Conservation (phyloP, 2,329 filamentous ascomycete species). For the Cladophialophora carrionii region DNA sequence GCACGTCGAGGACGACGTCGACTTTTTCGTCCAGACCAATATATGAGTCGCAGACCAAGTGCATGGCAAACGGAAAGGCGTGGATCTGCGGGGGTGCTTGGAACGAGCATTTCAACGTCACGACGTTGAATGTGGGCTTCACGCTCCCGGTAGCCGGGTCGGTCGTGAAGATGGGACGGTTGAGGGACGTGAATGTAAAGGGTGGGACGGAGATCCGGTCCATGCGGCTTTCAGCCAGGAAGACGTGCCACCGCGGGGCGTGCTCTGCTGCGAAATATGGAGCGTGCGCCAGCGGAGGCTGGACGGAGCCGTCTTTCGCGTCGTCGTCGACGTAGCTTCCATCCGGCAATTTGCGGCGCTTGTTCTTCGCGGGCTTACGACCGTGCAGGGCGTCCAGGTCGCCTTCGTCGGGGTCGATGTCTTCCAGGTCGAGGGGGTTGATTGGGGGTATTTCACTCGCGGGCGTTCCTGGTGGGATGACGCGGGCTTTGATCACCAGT, state of each 20-base stretch:
- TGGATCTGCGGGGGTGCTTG: slow-evolving; percentile 89
- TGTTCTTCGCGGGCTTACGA: slow-evolving; percentile 66
- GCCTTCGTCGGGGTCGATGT: slow-evolving; percentile 89
- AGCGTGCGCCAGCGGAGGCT: slow-evolving; percentile 81
- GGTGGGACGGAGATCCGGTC: slow-evolving; percentile 96
- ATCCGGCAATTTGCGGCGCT: slow-evolving; percentile 64
- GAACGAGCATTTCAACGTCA: slow-evolving; percentile 97
- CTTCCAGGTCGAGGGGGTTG: slow-evolving; percentile 78
- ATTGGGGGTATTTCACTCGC: slow-evolving; percentile 70
- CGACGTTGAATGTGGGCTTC: slow-evolving; percentile 89
- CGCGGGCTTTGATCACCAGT: slow-evolving; percentile 90
- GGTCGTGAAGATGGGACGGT: slow-evolving; percentile 73
- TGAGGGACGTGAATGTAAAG: slow-evolving; percentile 91
- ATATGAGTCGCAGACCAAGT: slow-evolving; percentile 92
- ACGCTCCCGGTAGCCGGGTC: slow-evolving; percentile 62
- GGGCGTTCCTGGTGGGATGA: slow-evolving; percentile 77
- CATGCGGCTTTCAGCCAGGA: slow-evolving; percentile 90
- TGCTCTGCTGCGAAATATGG: slow-evolving; percentile 90
- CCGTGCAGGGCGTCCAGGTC: slow-evolving; percentile 84
- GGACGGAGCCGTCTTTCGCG: slow-evolving; percentile 65
- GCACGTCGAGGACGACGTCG: slow-evolving; percentile 85
- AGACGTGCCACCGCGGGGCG: slow-evolving; percentile 89
- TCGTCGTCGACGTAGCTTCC: slow-evolving; percentile 55
- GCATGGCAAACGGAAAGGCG: slow-evolving; percentile 92
- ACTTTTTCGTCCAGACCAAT: slow-evolving; percentile 90